These are phyloP conservation scores for Nicotiana attenuata DNA, from an alignment of 257 asterid species.

Conservation along the genomic window DNA sequence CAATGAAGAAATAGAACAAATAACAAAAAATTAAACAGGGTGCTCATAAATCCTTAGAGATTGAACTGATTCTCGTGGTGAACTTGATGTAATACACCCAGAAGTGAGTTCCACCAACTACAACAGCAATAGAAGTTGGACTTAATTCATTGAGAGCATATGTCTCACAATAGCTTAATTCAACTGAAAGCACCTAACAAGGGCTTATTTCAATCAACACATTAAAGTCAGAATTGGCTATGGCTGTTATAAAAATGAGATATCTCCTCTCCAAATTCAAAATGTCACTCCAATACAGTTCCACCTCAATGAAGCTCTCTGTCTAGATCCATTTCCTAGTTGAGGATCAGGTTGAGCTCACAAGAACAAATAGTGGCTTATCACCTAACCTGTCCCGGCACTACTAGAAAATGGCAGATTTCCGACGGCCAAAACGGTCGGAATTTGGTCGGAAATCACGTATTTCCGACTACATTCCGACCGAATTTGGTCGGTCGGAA, in stretches of 20 bases:
- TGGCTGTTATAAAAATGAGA: neutral
- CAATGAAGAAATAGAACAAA: no score
- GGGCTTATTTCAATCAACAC: conserved; percentile 12
- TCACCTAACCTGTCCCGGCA: conserved; percentile 70
- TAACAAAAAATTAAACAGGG: no score
- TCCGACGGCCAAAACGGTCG: no score
- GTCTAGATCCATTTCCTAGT: neutral
- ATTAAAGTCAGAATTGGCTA: neutral
- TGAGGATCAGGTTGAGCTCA: conserved; percentile 33
- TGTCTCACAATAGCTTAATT: no score
- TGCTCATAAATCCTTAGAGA: no score
- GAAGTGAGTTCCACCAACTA: neutral
- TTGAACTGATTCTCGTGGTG: no score
- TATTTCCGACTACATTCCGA: no score
- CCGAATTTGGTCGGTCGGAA: no score
- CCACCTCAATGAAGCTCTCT: neutral
- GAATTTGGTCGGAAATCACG: no score
- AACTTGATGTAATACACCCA: no score
- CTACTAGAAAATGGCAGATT: no score
- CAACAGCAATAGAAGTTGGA: neutral
- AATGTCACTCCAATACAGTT: neutral
- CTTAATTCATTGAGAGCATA: no score
- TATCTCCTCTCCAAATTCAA: neutral
- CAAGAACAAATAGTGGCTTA: conserved; percentile 70
- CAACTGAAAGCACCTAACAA: neutral